Evolutionary conservation across 192 early-diverging fungal genomes (phyloP).

Genomic region (Chytriomyces confervae): DNA sequence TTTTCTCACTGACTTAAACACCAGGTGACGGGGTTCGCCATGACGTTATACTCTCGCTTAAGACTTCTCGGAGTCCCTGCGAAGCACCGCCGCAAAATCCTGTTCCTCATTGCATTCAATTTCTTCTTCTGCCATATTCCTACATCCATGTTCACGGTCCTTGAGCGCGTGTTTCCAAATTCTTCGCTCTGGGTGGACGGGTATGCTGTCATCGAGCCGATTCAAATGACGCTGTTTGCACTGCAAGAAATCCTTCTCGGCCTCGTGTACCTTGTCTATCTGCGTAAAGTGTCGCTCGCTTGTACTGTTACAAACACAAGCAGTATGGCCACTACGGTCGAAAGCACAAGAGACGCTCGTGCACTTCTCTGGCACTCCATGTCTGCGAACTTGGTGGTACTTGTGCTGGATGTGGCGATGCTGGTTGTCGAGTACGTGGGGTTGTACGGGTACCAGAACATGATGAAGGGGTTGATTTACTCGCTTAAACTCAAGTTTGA

Average conservation of each 20-base stretch:
- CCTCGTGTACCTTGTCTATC: background rate
- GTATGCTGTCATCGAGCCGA: background rate
- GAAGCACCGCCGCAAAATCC: background rate
- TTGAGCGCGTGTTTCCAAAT: background rate
- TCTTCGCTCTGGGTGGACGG: background rate
- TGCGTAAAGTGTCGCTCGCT: background rate
- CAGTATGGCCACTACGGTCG: too few species aligned
- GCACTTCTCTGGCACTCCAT: too few species aligned
- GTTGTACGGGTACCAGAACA: too few species aligned
- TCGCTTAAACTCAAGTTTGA: too few species aligned
- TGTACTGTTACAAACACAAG: too few species aligned
- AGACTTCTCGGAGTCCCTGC: slow-evolving; percentile 11
- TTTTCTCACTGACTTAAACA: slow-evolving; percentile 27
- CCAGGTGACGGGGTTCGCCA: slow-evolving; percentile 37
- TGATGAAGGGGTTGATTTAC: too few species aligned
- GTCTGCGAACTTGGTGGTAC: too few species aligned
- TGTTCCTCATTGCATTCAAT: background rate
- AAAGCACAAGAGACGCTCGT: too few species aligned
- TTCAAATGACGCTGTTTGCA: background rate
- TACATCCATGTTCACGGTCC: background rate
- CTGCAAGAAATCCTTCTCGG: background rate
- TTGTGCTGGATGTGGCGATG: too few species aligned
- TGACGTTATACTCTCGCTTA: slow-evolving; percentile 39
- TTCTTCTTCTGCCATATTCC: background rate
- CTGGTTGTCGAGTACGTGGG: too few species aligned